Conservation (phyloP, 441 rosid genomes). For the Adansonia madagascariensis region DNA sequence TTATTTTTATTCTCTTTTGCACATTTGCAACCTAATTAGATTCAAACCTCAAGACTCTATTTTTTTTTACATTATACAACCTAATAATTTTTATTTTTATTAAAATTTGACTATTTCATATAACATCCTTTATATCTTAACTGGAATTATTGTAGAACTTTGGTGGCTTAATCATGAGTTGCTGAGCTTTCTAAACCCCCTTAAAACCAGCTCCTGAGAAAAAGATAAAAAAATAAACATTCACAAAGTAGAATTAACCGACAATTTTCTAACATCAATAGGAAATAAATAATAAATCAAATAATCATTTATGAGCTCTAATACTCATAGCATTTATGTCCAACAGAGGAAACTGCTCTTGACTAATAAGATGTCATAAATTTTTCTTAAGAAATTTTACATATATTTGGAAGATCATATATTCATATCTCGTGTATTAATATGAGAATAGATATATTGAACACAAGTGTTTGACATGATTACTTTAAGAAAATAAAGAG, state of each 20-base stretch:
- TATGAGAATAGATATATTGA: too few species aligned
- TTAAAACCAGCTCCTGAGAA: background rate
- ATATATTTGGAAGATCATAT: too few species aligned
- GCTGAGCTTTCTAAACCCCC: background rate
- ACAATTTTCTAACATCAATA: background rate
- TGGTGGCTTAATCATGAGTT: slow-evolving; percentile 12
- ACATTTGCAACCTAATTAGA: background rate
- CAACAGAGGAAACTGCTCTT: slow-evolving; percentile 17
- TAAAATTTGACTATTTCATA: background rate
- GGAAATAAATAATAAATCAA: background rate
- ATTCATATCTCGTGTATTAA: too few species aligned
- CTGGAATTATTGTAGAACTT: slow-evolving; percentile 9
- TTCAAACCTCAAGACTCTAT: too few species aligned
- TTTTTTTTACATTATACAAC: too few species aligned
- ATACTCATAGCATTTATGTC: slow-evolving; percentile 29
- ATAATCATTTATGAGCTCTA: background rate
- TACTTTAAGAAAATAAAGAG: too few species aligned
- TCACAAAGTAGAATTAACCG: too few species aligned
- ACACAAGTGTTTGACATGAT: too few species aligned
- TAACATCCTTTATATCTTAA: slow-evolving; percentile 15
- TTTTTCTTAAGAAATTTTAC: background rate
- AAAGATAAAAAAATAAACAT: background rate
- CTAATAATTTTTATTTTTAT: too few species aligned
- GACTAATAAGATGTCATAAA: background rate
- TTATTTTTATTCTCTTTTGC: too few species aligned